A percentile compares a stretch with the other conserved stretches of the same genome.
These are phyloP conservation scores for Paramecium sexaurelia DNA, from an alignment of 73 alveolate species.

Conservation along the genomic window DNA sequence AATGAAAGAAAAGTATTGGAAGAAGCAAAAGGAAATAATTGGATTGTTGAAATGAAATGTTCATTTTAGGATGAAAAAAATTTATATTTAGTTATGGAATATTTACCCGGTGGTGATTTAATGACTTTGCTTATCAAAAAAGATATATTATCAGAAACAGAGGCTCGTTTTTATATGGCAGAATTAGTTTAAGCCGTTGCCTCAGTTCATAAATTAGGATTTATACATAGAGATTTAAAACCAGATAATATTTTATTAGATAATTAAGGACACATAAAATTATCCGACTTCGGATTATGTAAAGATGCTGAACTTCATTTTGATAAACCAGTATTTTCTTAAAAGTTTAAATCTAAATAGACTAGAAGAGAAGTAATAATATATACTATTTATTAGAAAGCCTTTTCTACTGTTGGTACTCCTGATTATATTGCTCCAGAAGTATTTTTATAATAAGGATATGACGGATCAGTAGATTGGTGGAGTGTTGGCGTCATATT, in stretches of 20 bases:
- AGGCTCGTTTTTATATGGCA: slow-evolving; percentile 67
- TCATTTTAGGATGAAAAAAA: slow-evolving; percentile 80
- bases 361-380: slow-evolving; percentile 77
- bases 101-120: slow-evolving; percentile 85
- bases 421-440: slow-evolving; percentile 99
- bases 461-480: slow-evolving; percentile 95
- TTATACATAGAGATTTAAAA: slow-evolving; percentile 67
- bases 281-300: slow-evolving; percentile 65
- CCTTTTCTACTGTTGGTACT: slow-evolving; percentile 97
- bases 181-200: slow-evolving; percentile 60
- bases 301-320: slow-evolving; percentile 54
- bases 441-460: slow-evolving; percentile 92
- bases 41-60: slow-evolving; percentile 68
- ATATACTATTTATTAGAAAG: slow-evolving; percentile 42
- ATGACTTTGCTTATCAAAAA: slow-evolving; percentile 76
- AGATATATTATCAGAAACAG: slow-evolving; percentile 55
- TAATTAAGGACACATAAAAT: slow-evolving; percentile 60
- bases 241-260: slow-evolving; percentile 66
- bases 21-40: slow-evolving; percentile 62
- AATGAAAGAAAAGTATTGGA: slow-evolving; percentile 79
- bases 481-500: slow-evolving; percentile 97
- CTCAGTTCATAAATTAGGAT: slow-evolving; percentile 55
- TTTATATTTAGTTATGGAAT: slow-evolving; percentile 85
- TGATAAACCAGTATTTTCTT: slow-evolving; percentile 7
- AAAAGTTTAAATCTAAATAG: slow-evolving; percentile 60